These are phyloP conservation scores for Nannizzia gypsea DNA, from an alignment of 2,329 filamentous ascomycete species.

Conservation along the genomic window DNA sequence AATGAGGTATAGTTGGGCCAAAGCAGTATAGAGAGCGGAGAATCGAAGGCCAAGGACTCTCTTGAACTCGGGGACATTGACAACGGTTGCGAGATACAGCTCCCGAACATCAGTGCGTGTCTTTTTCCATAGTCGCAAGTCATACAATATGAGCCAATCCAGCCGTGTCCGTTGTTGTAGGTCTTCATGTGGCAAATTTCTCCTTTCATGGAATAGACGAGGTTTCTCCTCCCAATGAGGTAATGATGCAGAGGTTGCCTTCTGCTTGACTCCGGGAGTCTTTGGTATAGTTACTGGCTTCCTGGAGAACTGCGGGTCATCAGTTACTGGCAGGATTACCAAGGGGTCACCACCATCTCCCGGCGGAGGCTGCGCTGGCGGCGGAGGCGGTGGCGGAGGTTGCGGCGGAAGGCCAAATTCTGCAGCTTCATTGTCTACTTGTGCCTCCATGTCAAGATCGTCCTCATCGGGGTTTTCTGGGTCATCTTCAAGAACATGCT, in stretches of 20 bases:
- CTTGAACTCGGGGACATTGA: conserved; percentile 93
- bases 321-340: conserved; percentile 4
- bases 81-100: conserved; percentile 91
- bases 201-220: conserved; percentile 37
- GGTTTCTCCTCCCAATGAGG: conserved; percentile 82
- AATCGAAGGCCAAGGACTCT: conserved; percentile 85
- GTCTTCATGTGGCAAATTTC: conserved; percentile 65
- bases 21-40: conserved; percentile 81
- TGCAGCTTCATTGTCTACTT: conserved; percentile 61
- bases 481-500: conserved; percentile 13
- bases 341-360: conserved; percentile 19
- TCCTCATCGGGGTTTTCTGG: conserved; percentile 36
- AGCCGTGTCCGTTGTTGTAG: conserved; percentile 79
- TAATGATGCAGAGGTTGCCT: conserved; percentile 40
- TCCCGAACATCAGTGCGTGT: conserved; percentile 80
- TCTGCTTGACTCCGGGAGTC: conserved; percentile 51
- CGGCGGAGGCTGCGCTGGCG: conserved; percentile 30
- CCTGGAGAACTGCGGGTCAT: background rate
- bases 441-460: conserved; percentile 41
- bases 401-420: conserved; percentile 58
- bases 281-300: conserved; percentile 57
- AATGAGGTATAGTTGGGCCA: conserved; percentile 90
- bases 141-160: conserved; percentile 90
- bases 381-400: conserved; percentile 42
- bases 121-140: conserved; percentile 93